Percentiles rank a stretch among this genome's conserved stretches.
Evolutionary conservation across 108 stramenopile species (phyloP).

Genomic region (Cyclotella cryptica): DNA sequence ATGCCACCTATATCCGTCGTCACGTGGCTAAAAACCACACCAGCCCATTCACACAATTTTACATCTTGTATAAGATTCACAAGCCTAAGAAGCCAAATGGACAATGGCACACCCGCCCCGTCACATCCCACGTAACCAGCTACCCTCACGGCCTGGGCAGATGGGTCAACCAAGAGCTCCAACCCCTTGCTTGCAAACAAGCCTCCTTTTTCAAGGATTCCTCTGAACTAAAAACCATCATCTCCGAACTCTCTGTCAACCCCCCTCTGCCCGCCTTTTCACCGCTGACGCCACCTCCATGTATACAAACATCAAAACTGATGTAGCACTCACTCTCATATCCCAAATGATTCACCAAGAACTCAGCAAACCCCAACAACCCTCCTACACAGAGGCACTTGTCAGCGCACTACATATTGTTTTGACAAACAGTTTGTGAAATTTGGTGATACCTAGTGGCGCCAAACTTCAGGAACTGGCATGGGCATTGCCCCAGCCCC

Average conservation of each 20-base stretch:
- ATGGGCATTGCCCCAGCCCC: no score
- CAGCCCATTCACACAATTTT: conserved; percentile 22
- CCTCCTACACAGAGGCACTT: no score
- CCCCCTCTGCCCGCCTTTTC: conserved; percentile 26
- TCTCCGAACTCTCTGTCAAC: not conserved
- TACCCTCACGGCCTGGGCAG: no score
- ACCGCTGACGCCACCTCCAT: conserved; percentile 16
- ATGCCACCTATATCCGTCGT: not conserved
- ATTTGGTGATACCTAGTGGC: conserved; percentile 9
- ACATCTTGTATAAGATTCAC: no score
- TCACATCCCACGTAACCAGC: not conserved
- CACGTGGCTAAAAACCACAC: not conserved
- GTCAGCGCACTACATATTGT: no score
- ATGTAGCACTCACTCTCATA: not conserved
- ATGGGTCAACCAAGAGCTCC: no score
- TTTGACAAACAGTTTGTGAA: no score
- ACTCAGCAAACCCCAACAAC: not conserved
- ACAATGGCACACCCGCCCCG: not conserved
- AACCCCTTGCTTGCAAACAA: no score
- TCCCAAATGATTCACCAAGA: not conserved
- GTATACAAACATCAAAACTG: no score
- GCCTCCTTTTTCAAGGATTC: no score
- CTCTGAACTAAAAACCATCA: no score
- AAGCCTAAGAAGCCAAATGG: not conserved
- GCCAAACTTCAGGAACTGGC: no score